Conservation (phyloP, 495 filamentous ascomycete species). For the Pseudevernia furfuracea region DNA sequence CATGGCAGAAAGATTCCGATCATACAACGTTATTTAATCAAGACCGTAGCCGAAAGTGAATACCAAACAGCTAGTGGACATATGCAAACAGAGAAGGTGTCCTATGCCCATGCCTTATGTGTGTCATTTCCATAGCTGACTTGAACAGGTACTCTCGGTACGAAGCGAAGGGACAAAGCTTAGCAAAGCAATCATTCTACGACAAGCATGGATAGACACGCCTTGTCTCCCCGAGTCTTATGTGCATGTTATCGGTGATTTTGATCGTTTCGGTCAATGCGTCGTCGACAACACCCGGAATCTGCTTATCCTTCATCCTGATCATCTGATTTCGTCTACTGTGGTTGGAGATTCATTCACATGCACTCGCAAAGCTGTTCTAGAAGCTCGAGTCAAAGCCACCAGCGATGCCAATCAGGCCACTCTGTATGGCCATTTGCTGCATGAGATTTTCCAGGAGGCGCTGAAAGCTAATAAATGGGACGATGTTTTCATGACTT, state of each 20-base stretch:
- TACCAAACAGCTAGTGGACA: slow-evolving; percentile 57
- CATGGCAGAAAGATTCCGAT: slow-evolving; percentile 51
- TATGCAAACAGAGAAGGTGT: slow-evolving; percentile 63
- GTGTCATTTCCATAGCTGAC: slow-evolving; percentile 27
- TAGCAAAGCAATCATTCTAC: slow-evolving; percentile 62
- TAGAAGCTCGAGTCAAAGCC: slow-evolving; percentile 89
- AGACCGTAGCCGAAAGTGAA: slow-evolving; percentile 56
- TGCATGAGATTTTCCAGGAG: slow-evolving; percentile 91
- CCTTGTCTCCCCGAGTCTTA: slow-evolving; percentile 63
- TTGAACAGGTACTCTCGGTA: slow-evolving; percentile 60
- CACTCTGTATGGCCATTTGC: slow-evolving; percentile 79
- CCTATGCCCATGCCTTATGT: background rate
- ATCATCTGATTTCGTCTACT: slow-evolving; percentile 89
- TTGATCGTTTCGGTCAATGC: slow-evolving; percentile 55
- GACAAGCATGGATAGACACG: slow-evolving; percentile 79
- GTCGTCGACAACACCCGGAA: slow-evolving; percentile 71
- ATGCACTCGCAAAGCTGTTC: slow-evolving; percentile 79
- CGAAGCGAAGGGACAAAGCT: slow-evolving; percentile 61
- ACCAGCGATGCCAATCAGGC: slow-evolving; percentile 67
- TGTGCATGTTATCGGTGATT: slow-evolving; percentile 79
- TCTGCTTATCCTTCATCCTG: slow-evolving; percentile 88
- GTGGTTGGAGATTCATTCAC: slow-evolving; percentile 88
- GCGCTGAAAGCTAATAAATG: slow-evolving; percentile 78
- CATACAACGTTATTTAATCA: slow-evolving; percentile 77
- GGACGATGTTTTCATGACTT: slow-evolving; percentile 57